These are phyloP conservation scores for Darksidea phi DNA, from an alignment of 495 filamentous ascomycete species.

Conservation along the genomic window DNA sequence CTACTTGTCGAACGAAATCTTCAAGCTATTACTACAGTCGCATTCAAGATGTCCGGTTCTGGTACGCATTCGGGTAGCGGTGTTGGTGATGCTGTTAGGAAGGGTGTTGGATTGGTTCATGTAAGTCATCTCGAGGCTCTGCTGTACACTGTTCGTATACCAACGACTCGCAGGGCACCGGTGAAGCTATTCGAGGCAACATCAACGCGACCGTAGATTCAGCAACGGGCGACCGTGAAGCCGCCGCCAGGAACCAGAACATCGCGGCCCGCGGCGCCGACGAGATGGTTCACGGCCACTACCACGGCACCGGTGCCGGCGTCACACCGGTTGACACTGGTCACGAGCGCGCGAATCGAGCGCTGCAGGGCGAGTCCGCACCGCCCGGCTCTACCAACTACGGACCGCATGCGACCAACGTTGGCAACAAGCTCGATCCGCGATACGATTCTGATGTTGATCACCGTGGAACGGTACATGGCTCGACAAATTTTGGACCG, in stretches of 20 bases:
- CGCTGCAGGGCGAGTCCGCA: constrained; percentile 6
- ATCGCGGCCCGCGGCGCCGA: constrained; percentile 29
- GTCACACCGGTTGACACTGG: constrained; percentile 28
- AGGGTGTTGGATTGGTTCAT: constrained; percentile 33
- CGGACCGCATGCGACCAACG: constrained; percentile 12
- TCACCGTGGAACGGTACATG: background rate
- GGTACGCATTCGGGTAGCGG: constrained; percentile 17
- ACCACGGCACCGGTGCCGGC: constrained; percentile 25
- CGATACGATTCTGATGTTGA: constrained; percentile 9
- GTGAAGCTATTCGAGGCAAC: constrained; percentile 37
- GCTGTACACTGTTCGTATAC: background rate
- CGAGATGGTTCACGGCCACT: constrained; percentile 31
- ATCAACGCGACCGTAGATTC: constrained; percentile 30
- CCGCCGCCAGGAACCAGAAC: constrained; percentile 20
- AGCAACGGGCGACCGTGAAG: constrained; percentile 22
- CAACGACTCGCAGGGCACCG: constrained; percentile 24
- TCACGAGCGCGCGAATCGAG: constrained; percentile 1
- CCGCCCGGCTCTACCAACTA: constrained; percentile 6
- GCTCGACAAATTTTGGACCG: constrained; percentile 12
- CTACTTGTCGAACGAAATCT: background rate
- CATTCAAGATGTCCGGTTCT: constrained; percentile 14
- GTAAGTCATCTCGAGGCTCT: constrained; percentile 7
- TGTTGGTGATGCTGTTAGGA: constrained; percentile 23
- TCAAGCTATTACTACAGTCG: background rate
- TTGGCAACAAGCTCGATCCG: constrained; percentile 21